Percentiles rank a stretch among this genome's conserved stretches.
Evolutionary conservation across 177 flowering plant species (phyloP).

Genomic region (Vitis hybrid): DNA sequence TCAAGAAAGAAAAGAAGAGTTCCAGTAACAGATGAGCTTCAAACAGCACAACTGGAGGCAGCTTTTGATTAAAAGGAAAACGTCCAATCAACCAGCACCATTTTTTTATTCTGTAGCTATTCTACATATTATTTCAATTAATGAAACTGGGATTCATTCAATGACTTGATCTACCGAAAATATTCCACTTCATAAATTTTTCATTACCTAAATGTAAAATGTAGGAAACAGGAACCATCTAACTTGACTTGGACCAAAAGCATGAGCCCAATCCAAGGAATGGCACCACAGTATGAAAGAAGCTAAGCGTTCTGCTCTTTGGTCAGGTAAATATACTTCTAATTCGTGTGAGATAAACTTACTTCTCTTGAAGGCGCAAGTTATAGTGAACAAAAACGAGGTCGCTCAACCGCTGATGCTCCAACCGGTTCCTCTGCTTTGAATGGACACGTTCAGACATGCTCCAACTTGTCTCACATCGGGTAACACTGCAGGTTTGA

Average conservation of each 20-base stretch:
- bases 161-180: neutral
- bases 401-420: constrained; percentile 33
- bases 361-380: constrained; percentile 24
- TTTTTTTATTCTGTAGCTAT: neutral
- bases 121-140: neutral
- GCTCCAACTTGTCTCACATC: constrained; percentile 22
- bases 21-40: neutral
- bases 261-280: neutral
- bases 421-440: constrained; percentile 30
- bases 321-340: neutral
- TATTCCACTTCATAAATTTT: neutral
- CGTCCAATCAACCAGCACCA: neutral
- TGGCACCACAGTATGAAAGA: neutral
- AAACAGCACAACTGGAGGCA: neutral
- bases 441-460: constrained; percentile 28
- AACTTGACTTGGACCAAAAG: neutral
- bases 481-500: constrained; percentile 32
- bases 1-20: neutral
- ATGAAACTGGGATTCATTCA: neutral
- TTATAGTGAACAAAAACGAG: constrained; percentile 42
- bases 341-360: neutral
- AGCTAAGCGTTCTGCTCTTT: neutral
- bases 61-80: neutral
- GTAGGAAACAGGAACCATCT: neutral
- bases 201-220: neutral